Percentiles rank a stretch among this genome's conserved stretches.
phyloP scores from a whole-genome alignment of 768 basidiomycete genomes.

The Leccinum imitatum region DNA sequence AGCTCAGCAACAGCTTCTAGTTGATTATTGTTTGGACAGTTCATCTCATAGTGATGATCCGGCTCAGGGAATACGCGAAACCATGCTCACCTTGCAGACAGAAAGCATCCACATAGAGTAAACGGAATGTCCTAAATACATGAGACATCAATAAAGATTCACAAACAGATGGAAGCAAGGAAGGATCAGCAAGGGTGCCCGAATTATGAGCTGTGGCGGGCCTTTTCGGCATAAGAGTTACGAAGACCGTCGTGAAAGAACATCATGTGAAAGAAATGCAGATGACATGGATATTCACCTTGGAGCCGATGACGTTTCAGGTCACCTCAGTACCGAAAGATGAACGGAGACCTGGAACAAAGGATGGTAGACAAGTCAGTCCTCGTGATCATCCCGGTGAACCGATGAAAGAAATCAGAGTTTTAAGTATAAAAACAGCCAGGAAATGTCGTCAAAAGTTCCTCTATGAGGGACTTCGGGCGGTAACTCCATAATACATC shows the following conservation, averaged over 20 bases:
- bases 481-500: constrained; percentile 75
- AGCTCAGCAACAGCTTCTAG: constrained; percentile 91
- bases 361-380: constrained; percentile 1
- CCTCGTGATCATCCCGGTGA: neutral
- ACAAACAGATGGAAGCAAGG: neutral
- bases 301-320: neutral
- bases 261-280: constrained; percentile 14
- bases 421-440: constrained; percentile 70
- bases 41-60: constrained; percentile 21
- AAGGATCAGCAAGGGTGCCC: constrained; percentile 73
- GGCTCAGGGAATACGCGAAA: too few relatives aligned
- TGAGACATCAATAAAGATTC: neutral
- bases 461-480: constrained; percentile 53
- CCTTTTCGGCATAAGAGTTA: constrained; percentile 79
- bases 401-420: constrained; percentile 44
- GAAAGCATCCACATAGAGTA: neutral
- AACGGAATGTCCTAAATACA: neutral
- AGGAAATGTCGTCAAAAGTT: constrained; percentile 65
- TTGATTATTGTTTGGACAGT: constrained; percentile 55
- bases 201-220: constrained; percentile 89
- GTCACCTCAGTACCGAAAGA: neutral
- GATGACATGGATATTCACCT: constrained; percentile 11
- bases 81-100: constrained; percentile 10
- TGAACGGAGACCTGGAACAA: neutral
- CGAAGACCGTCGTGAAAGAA: constrained; percentile 86